Evolutionary conservation across 208 protist genomes (phyloP), one percentile per base, ranked within the genome.

Genomic region (Trypanosomatidae sp.): DNA sequence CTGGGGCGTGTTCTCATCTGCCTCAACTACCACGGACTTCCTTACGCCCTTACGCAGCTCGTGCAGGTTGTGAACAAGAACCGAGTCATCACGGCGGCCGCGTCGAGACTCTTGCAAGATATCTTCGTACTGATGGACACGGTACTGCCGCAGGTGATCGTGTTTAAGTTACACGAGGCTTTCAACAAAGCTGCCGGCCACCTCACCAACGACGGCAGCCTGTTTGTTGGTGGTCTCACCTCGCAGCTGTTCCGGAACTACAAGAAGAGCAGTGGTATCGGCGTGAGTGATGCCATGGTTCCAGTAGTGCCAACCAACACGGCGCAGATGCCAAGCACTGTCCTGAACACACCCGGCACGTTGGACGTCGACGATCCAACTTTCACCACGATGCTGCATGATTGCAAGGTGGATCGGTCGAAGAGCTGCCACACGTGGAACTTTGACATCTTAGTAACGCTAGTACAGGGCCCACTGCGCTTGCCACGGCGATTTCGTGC

Each of bases 81-180:
- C 62, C 85, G 79, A 56, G 55, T 81, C 62, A 73, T 89, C n/a
- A 79, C 87, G 30, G 62, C 83, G 8, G 76, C 84, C n/a, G 88
- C 89, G 15, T 86, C 80, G 53, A 83, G 76, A 22, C 84, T 97
- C 46, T 78, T 97, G 62, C 93, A 97, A 71, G 86, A 95, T 71
- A 41, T 97, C 7, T 86, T 94, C 36, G 85, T 94, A 62, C 83
- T 97, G 22, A 95, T 95, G 90, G 93, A 97, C 75, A 97, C 89
- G 0, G 81, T 95, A 50, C 84, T 97, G 68, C 89, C 93, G 36
- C 81, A 84, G 73, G 77, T 73, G 55, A 91, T 88, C n/a, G 91
- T 93, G 13, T 79, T 82, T 68, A 67, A 82, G 39, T 71, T 97
- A 62, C 91, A 97, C 82, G 90, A 88, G 71, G 78, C 85, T 19